Conservation (phyloP, 768 basidiomycete species). For the Leccinum sublutescens region DNA sequence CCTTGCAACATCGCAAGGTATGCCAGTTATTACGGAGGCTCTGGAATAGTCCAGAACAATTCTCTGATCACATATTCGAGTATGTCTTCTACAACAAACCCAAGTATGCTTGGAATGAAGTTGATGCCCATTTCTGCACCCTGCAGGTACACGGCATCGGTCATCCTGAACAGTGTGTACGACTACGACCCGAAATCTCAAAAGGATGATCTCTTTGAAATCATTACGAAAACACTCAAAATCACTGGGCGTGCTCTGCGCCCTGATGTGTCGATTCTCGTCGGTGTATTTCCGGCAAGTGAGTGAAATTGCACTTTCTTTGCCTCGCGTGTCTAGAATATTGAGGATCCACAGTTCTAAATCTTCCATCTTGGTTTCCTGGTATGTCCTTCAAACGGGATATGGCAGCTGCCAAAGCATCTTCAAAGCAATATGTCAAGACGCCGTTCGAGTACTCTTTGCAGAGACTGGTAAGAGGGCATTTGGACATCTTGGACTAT, state of each 20-base stretch:
- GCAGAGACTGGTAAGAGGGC: constrained; percentile 15
- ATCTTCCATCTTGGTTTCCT: constrained; percentile 25
- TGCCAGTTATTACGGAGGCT: constrained; percentile 34
- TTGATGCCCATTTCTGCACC: background rate
- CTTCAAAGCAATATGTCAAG: constrained; percentile 17
- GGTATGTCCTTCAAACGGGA: constrained; percentile 24
- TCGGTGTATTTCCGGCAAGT: constrained; percentile 18
- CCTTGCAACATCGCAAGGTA: constrained; percentile 29
- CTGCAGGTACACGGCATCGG: constrained; percentile 19
- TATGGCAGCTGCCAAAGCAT: constrained; percentile 15
- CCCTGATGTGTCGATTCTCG: constrained; percentile 17
- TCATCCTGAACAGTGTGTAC: constrained; percentile 23
- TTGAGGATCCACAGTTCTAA: constrained; percentile 11
- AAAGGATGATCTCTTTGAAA: constrained; percentile 16
- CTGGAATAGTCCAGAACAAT: constrained; percentile 32
- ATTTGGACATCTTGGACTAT: background rate
- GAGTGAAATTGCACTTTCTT: background rate
- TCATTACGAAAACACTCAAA: constrained; percentile 5
- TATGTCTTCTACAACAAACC: constrained; percentile 2
- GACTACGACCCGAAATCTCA: constrained; percentile 14
- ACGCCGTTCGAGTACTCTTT: constrained; percentile 17
- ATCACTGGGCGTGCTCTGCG: constrained; percentile 13
- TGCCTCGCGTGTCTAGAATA: background rate
- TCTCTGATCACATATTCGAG: constrained; percentile 37
- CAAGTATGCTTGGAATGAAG: background rate